Base-by-base conservation (phyloP, 2,329 filamentous ascomycete genomes). In the Coleophoma eucalyptorum region DNA sequence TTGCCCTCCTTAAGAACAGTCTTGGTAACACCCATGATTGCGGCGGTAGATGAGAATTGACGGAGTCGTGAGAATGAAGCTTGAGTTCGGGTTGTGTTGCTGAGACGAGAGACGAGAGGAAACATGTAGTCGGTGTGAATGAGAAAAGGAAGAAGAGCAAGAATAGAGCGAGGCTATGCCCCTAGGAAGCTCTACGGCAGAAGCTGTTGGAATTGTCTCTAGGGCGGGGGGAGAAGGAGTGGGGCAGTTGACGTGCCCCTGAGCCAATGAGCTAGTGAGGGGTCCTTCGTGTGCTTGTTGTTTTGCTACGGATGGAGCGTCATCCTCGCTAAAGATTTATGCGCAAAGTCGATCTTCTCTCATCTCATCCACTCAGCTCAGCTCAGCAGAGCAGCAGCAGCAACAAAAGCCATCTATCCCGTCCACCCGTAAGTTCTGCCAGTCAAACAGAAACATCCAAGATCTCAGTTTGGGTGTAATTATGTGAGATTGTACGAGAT, bases 1-100 rank as follows among this genome's bases (percentile, higher is more conserved):
- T 79, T 78, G 64, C 93, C 92, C 56, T 79, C 70, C 34, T 72
- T 65, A 61, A 85, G 68, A 56, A 80, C 70, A 46, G 77, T 79
- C 77, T 90, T 95, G 53, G 75, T 79, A 64, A 96, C 89, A 69
- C 79, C 86, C 87, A 91, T 91, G 58, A 37, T 65, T 57, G 58
- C 58, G 54, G 59, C 35, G 48, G 64, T 66, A 37, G 35, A 37
- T 20, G 63, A 56, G 48, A 67, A 66, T 45, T 41, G 54, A 44
- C 61, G 53, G 10, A 26, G 26, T 3, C 26, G 26, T 7, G 26
- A 26, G 26, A 26, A 26, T 46, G 43, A 13, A 42, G 42, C 42
- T 20, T n/a, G 21, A 11, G 31, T 26, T n/a, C 19, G 21, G 8
- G 42, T 44, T 8, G 42, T 44, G 15, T 21, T 44, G 42, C 42